Percentiles rank a stretch among this genome's conserved stretches.
Evolutionary conservation across 139 green algal species (phyloP).

Genomic region (Medakamo hakoo): DNA sequence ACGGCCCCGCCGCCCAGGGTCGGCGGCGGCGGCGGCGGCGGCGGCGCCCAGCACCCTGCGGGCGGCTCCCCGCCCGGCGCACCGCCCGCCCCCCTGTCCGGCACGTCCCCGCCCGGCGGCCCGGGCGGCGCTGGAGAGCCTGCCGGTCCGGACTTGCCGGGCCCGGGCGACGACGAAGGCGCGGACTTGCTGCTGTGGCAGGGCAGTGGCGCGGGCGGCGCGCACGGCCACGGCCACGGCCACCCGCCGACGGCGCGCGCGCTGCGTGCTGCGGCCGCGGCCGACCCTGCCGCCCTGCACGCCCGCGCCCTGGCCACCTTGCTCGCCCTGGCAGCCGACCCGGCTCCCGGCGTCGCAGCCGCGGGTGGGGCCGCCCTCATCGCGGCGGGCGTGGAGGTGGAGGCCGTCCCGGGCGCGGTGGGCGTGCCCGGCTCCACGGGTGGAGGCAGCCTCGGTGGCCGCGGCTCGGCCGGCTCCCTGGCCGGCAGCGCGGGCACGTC

Average conservation of each 20-base stretch:
- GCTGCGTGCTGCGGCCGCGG: too few species aligned
- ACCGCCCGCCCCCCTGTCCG: background rate
- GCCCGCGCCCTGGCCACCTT: conserved; percentile 44
- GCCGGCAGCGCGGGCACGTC: background rate
- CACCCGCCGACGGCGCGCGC: conserved; percentile 37
- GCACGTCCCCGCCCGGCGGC: background rate
- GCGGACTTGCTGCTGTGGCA: too few species aligned
- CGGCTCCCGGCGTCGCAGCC: conserved; percentile 17
- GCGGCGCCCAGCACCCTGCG: background rate
- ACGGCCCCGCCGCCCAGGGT: conserved; percentile 7
- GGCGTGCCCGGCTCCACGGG: background rate
- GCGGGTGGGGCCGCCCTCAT: conserved; percentile 36
- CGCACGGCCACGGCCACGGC: conserved; percentile 17
- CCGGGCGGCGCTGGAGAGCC: too few species aligned
- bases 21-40: background rate
- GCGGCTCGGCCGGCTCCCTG: background rate
- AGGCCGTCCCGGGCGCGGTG: conserved; percentile 1
- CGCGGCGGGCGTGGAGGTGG: conserved; percentile 37
- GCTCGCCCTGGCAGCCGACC: background rate
- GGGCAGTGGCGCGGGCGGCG: conserved; percentile 14
- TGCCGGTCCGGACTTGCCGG: too few species aligned
- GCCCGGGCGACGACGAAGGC: too few species aligned
- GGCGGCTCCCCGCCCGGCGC: background rate
- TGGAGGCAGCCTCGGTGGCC: background rate
- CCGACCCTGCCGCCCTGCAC: conserved; percentile 50